Base-by-base conservation (phyloP, 768 basidiomycete species). In the Crassisporium funariophilum region DNA sequence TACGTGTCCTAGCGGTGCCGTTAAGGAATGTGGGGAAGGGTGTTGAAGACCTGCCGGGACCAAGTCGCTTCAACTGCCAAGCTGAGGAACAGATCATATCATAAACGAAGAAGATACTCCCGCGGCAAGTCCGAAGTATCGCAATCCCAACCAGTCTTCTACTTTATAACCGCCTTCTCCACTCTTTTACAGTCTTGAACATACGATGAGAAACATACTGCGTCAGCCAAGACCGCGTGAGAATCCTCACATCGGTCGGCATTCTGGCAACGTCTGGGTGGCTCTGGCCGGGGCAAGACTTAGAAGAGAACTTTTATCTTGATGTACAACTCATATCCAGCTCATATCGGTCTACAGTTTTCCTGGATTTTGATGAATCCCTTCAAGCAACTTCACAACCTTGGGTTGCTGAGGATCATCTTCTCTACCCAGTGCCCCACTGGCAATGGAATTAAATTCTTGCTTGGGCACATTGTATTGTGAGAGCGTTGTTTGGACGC, bases 391-490 rank as follows among this genome's bases (percentile, higher is more conserved):
- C 34, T 73, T 65, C 15, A 81, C 70, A 4, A 83, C 75, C 40
- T 66, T 69, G 3, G 67, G 66, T 25, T 68, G 47, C 31, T 58
- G 47, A 12, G 69, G 67, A 49, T 79, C 65, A 33, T 72, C 69
- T 49, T 69, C 64, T 13, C 64, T 66, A 15, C 76, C 76, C 41
- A 82, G 57, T 7, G 74, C 77, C 27, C 61, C 62, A 49, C 65
- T 68, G 7, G 86, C 83, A 49, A 90, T 78, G 34, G 62, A 69
- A 6, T 69, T 59, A 4, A 86, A 44, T 53, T 88, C 78, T 36
- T 67, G 71, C 35, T 53, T 72, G 6, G 87, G 86, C 1, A 90
- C 84, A 1, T 79, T 79, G 66, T 86, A 86, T 15, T 82, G 73
- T 16, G 69, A 60, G 29, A 89, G 73, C 16, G 68, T 80, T 7